These are phyloP conservation scores for Globisporangium okanoganense DNA, from an alignment of 352 stramenopile species.

Conservation along the genomic window DNA sequence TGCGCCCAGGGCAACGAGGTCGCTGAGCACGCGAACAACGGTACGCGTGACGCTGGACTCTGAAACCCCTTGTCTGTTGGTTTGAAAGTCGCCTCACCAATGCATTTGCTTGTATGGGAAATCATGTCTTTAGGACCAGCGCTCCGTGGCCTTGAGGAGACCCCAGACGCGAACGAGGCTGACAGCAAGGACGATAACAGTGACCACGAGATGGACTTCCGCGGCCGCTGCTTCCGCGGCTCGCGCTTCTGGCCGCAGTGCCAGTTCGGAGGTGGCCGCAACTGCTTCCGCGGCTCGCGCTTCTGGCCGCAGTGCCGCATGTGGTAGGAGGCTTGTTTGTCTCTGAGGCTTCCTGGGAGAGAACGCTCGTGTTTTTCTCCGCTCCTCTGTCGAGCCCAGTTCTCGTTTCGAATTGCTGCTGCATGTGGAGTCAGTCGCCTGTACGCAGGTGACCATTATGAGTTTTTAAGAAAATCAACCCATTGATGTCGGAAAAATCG, in stretches of 20 bases:
- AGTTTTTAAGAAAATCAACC: too few relatives aligned
- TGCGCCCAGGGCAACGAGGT: neutral
- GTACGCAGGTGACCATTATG: too few relatives aligned
- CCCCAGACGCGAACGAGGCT: neutral
- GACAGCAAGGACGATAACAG: neutral
- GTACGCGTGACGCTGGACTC: neutral
- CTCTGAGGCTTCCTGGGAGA: too few relatives aligned
- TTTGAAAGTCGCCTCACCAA: neutral
- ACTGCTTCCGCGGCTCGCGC: neutral
- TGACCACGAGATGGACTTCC: neutral
- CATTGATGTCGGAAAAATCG: too few relatives aligned
- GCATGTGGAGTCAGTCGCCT: too few relatives aligned
- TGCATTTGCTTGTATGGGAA: neutral
- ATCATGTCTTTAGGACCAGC: neutral
- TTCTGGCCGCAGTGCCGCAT: neutral
- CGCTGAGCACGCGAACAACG: neutral
- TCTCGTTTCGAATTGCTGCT: too few relatives aligned
- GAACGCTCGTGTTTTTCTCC: too few relatives aligned
- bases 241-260: constrained; percentile 10
- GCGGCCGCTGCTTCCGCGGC: neutral
- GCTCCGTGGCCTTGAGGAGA: constrained; percentile 1
- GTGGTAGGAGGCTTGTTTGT: too few relatives aligned
- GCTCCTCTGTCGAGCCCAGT: too few relatives aligned
- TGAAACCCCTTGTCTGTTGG: neutral
- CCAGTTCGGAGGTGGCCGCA: neutral